These are phyloP conservation scores for Uronychia setigera DNA, from an alignment of 73 alveolate genomes.

Conservation along the genomic window DNA sequence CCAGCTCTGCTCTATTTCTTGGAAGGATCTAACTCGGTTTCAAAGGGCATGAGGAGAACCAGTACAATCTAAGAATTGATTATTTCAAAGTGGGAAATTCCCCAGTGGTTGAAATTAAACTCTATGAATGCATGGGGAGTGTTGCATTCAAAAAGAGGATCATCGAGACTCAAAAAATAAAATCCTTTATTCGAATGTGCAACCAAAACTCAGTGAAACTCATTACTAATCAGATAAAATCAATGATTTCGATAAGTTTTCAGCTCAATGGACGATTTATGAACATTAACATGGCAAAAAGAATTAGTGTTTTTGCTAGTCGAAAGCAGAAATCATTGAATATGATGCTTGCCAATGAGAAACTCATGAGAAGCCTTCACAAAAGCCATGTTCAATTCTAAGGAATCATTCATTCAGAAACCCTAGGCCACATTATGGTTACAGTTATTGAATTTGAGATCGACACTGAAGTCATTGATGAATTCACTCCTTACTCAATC, in stretches of 20 bases:
- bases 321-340: constrained; percentile 27
- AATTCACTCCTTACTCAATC: background rate
- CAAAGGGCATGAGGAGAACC: background rate
- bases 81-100: constrained; percentile 34
- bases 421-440: constrained; percentile 41
- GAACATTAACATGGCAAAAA: constrained; percentile 26
- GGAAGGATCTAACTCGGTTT: constrained; percentile 13
- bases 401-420: constrained; percentile 32
- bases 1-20: constrained; percentile 15
- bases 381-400: constrained; percentile 6
- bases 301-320: background rate
- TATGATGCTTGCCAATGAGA: constrained; percentile 56
- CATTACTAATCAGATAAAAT: constrained; percentile 42
- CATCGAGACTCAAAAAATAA: background rate
- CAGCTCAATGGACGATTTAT: constrained; percentile 35
- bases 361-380: constrained; percentile 10
- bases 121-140: constrained; percentile 1
- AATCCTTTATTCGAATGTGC: constrained; percentile 45
- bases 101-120: constrained; percentile 43
- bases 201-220: constrained; percentile 15
- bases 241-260: constrained; percentile 16
- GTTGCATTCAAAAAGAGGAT: constrained; percentile 4
- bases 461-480: constrained; percentile 31
- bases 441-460: constrained; percentile 40
- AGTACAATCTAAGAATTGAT: constrained; percentile 50